Conservation (phyloP, 164 flowering plant genomes). For the Tetrastigma voinierianum region DNA sequence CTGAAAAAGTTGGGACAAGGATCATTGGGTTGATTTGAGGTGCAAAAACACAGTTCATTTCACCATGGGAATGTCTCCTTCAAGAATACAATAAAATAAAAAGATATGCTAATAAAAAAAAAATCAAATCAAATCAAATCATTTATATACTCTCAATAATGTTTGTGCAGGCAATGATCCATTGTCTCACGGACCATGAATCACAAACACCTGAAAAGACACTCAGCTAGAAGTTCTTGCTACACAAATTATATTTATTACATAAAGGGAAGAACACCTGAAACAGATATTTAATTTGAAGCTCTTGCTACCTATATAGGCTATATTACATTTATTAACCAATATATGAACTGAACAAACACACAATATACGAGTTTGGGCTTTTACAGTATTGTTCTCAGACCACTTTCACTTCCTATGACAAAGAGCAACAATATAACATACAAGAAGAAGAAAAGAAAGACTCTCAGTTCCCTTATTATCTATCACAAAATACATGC, state of each 20-base stretch:
- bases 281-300: neutral
- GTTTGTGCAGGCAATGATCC: neutral
- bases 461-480: conserved; percentile 46
- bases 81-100: too few species aligned
- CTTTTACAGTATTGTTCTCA: conserved; percentile 34
- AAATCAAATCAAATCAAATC: neutral
- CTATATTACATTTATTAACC: conserved; percentile 16
- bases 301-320: conserved; percentile 11
- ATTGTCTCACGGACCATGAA: neutral
- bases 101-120: neutral
- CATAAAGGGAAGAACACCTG: neutral
- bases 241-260: too few species aligned
- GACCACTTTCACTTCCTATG: conserved; percentile 31
- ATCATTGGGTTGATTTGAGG: too few species aligned
- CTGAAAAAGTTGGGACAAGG: too few species aligned
- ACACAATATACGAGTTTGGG: conserved; percentile 20
- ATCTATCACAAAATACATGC: conserved; percentile 37
- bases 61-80: too few species aligned
- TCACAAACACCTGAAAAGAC: neutral
- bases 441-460: conserved; percentile 17
- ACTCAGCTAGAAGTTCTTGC: neutral
- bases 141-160: neutral
- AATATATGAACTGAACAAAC: conserved; percentile 25
- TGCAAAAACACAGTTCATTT: too few species aligned
- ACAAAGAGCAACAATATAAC: conserved; percentile 22